These are phyloP conservation scores for Alternaria sp. DNA, from an alignment of 2,329 filamentous ascomycete species.

Conservation along the genomic window DNA sequence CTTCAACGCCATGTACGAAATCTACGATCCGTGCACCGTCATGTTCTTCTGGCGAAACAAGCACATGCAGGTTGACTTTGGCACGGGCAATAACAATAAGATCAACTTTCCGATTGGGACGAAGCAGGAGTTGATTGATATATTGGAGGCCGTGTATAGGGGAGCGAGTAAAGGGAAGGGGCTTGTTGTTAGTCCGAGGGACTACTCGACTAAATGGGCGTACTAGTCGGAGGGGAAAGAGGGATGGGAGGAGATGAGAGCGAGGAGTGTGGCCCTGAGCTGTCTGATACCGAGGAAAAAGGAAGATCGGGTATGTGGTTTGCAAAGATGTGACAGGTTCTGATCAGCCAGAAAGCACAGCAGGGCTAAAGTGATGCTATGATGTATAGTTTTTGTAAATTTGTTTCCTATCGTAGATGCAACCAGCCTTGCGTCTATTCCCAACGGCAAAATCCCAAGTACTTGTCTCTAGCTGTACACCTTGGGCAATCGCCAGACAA, in stretches of 20 bases:
- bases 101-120: slow-evolving; percentile 91
- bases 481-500: neutral
- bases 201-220: slow-evolving; percentile 70
- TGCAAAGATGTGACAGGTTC: neutral
- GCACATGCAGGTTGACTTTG: slow-evolving; percentile 32
- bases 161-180: slow-evolving; percentile 95
- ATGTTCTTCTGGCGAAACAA: slow-evolving; percentile 84
- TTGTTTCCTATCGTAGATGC: neutral
- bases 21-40: slow-evolving; percentile 87
- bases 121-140: slow-evolving; percentile 96
- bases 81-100: slow-evolving; percentile 97
- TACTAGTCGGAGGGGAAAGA: slow-evolving; percentile 14
- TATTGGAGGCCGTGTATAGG: slow-evolving; percentile 94
- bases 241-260: neutral
- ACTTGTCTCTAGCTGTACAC: neutral
- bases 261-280: neutral
- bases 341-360: neutral
- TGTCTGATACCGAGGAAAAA: neutral
- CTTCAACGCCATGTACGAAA: slow-evolving; percentile 91
- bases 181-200: slow-evolving; percentile 92
- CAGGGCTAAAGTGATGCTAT: neutral
- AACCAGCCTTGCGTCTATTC: neutral
- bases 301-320: rapidly evolving
- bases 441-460: neutral
- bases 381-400: neutral